Percentiles rank a stretch among this genome's conserved stretches.
phyloP scores from a whole-genome alignment of 345 rosid genomes.

The Gossypioides kirkii region DNA sequence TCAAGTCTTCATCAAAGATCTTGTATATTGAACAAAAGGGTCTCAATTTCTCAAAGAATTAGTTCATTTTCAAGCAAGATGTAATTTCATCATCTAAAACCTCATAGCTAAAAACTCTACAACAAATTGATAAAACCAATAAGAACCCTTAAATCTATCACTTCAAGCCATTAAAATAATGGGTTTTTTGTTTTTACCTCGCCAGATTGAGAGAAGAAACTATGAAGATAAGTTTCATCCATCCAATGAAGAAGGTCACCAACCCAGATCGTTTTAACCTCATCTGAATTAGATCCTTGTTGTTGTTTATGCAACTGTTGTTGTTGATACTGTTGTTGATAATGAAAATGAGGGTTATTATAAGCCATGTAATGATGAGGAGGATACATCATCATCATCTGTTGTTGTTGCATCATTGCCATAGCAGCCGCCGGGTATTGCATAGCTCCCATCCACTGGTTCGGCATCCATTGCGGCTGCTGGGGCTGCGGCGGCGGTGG shows the following conservation, averaged over 20 bases:
- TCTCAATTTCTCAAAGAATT: neutral
- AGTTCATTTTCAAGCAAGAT: neutral
- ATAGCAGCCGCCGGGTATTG: constrained; percentile 84
- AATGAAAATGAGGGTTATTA: constrained; percentile 29
- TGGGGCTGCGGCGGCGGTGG: constrained; percentile 22
- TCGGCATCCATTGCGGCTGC: constrained; percentile 39
- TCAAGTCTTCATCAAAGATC: neutral
- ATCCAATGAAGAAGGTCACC: constrained; percentile 73
- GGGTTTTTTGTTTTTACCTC: constrained; percentile 36
- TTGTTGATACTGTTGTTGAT: constrained; percentile 25
- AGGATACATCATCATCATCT: constrained; percentile 94
- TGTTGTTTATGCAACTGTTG: constrained; percentile 28
- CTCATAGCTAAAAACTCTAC: neutral
- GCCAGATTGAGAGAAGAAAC: constrained; percentile 60
- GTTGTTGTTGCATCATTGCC: constrained; percentile 87
- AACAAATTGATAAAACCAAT: neutral
- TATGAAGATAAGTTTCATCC: constrained; percentile 74
- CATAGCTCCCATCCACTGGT: constrained; percentile 65
- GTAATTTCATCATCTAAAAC: neutral
- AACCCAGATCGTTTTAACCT: constrained; percentile 67
- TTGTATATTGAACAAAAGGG: neutral
- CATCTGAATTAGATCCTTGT: constrained; percentile 39
- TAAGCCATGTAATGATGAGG: constrained; percentile 72
- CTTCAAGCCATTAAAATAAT: neutral
- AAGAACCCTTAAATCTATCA: neutral